These are phyloP conservation scores for Globisporangium echinulatum DNA, from an alignment of 352 stramenopile genomes.

Conservation along the genomic window DNA sequence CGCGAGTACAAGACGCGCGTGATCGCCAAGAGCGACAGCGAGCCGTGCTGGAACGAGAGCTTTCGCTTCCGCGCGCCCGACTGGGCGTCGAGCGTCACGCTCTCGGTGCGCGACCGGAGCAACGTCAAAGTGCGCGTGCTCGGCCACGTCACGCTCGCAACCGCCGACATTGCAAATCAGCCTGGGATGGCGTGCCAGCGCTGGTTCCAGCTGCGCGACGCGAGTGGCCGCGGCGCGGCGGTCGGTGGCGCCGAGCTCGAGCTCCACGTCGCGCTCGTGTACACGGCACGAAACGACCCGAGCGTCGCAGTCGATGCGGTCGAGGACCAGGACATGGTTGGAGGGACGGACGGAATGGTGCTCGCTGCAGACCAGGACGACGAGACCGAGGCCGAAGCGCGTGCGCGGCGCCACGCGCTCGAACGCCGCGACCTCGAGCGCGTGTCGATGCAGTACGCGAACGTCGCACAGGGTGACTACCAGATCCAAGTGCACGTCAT, in stretches of 20 bases:
- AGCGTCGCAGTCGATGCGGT: constrained; percentile 15
- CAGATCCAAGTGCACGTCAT: constrained; percentile 84
- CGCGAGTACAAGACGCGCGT: constrained; percentile 67
- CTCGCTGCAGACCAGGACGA: constrained; percentile 62
- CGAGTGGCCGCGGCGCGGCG: constrained; percentile 24
- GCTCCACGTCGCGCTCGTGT: constrained; percentile 63
- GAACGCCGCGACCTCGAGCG: constrained; percentile 51
- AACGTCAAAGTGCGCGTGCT: constrained; percentile 71
- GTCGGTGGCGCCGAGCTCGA: constrained; percentile 35
- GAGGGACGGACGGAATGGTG: constrained; percentile 11
- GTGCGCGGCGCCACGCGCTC: constrained; percentile 27
- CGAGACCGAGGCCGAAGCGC: constrained; percentile 61
- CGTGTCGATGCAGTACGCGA: constrained; percentile 34
- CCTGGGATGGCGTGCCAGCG: constrained; percentile 54
- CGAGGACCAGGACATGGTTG: constrained; percentile 16
- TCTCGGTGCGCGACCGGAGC: constrained; percentile 66
- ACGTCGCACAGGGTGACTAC: constrained; percentile 72
- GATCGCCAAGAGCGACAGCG: constrained; percentile 41
- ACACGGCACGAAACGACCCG: constrained; percentile 59
- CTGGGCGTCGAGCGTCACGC: constrained; percentile 52
- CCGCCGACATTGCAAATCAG: constrained; percentile 39
- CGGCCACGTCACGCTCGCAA: constrained; percentile 52
- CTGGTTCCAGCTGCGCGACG: constrained; percentile 54
- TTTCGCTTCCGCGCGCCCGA: constrained; percentile 69
- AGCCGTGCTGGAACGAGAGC: constrained; percentile 71